Evolutionary conservation across 768 basidiomycete species (phyloP), one percentile per base, ranked within the genome.

Genomic region (Russula emetica): DNA sequence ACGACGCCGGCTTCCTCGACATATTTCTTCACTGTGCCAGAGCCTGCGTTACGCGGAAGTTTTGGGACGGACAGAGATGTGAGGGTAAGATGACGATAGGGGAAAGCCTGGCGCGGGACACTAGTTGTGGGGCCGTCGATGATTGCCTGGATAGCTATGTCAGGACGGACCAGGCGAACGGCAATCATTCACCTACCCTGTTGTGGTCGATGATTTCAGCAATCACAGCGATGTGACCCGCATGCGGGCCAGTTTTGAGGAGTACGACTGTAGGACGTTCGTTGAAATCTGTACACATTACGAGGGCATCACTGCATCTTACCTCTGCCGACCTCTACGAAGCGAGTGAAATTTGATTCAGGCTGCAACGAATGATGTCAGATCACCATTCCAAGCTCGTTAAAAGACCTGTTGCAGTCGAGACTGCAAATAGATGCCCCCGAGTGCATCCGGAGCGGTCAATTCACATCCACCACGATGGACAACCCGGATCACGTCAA

Each of bases 121-220:
- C 82, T 85, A 63, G 94, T 93, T 40, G 84, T 83, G 59, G 97
- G 95, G 52, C 95, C 95, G 77, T 98, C 96, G 72, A 98, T 85
- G 74, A 99, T 85, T 38, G 95, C 96, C 96, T 98, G 71, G 0
- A 58, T 26, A 40, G 22, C 24, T 53, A 26, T 22, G 45, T n/a
- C 28, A 50, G 36, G 20, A 56, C 40, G 56, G 24, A 22, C 38
- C 47, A 42, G 32, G 32, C 36, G 24, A 2, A 50, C 14, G 5
- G 45, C 20, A 26, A 9, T 18, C 6, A 14, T 13, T 13, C 22
- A 76, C 90, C 66, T 74, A 97, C 96, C 75, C 95, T 86, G 82
- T 94, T 96, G 83, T 98, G 96, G 85, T 98, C 97, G 69, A 98
- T 95, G 77, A 98, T 95, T 78, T 98, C 94, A 56, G 86, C 87